Base-by-base conservation (phyloP, 257 asterid species). In the Nicotiana tomentosiformis region DNA sequence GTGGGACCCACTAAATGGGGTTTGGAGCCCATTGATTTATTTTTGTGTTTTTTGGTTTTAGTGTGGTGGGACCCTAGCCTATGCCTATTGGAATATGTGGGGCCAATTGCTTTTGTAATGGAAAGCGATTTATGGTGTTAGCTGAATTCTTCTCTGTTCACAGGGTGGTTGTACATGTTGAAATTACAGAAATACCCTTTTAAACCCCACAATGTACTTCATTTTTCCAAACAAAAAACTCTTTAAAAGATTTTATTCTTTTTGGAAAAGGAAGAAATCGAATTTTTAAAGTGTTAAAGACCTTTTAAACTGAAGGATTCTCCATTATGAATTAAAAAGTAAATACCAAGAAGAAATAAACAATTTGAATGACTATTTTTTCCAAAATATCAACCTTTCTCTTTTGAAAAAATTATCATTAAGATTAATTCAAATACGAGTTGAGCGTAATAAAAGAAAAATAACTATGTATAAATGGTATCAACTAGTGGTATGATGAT, bases 191-290 rank as follows among this genome's bases (percentile, higher is more conserved):
- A 77, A 1, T 56, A 56, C 82, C 92, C 91, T 84, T 72, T 2
- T 3, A 11, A 49, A 23, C 26, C 39, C 62, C 79, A 11, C 32
- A 62, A n/a, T 62, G n/a, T 33, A 23, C 67, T 30, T 37, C 60
- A 15, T 81, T 79, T 66, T 18, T 32, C 82, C 84, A 69, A 84
- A 77, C 55, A 87, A 33, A 81, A 61, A 74, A 64, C 83, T 62
- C 86, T 81, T 89, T 61, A 2, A 56, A 29, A 83, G 85, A 86
- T 88, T 82, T 86, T 89, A 80, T 86, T 88, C 92, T 87, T 83
- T 87, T 83, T 82, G 81, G 72, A 77, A 69, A 79, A 81, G 32
- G 51, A 65, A 82, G 58, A 39, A 62, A 61, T 78, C 72, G 39
- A 60, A 10, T 78, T 58, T 2, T 43, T 43, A 9, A 60, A 60